Conservation (phyloP, 2,329 filamentous ascomycete genomes). For the Fusarium sulawesiense region DNA sequence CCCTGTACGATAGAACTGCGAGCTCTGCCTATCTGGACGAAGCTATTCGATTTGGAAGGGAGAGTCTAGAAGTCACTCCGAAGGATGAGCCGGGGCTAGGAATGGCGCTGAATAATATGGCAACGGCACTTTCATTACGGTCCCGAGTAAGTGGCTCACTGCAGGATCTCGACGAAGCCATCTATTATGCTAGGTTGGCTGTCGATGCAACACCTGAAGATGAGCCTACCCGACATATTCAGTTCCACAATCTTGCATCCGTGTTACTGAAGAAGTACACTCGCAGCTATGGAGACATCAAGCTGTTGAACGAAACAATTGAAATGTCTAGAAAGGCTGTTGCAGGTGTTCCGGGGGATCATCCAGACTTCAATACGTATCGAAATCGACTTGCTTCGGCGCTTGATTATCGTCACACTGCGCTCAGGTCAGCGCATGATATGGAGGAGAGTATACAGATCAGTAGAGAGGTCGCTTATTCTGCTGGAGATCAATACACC, state of each 20-base stretch:
- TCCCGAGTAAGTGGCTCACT: background rate
- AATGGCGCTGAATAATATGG: background rate
- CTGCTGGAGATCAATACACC: fast-evolving
- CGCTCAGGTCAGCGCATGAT: background rate
- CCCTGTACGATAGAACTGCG: background rate
- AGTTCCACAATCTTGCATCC: background rate
- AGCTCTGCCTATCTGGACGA: background rate
- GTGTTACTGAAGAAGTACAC: background rate
- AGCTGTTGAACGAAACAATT: background rate
- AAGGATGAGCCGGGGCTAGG: background rate
- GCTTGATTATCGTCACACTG: background rate
- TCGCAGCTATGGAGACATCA: background rate
- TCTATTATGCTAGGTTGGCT: background rate
- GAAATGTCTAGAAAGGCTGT: background rate
- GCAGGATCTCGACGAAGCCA: background rate
- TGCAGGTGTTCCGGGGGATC: background rate
- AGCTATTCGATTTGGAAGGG: background rate
- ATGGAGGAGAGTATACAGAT: background rate
- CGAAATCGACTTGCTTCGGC: background rate
- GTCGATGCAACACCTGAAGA: background rate
- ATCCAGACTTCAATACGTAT: background rate
- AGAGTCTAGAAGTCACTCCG: background rate
- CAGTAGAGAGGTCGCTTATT: background rate
- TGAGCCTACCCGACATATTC: fast-evolving
- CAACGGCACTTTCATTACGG: background rate